Evolutionary conservation across 177 flowering plant genomes (phyloP).

Genomic region (Vitis hybrid): DNA sequence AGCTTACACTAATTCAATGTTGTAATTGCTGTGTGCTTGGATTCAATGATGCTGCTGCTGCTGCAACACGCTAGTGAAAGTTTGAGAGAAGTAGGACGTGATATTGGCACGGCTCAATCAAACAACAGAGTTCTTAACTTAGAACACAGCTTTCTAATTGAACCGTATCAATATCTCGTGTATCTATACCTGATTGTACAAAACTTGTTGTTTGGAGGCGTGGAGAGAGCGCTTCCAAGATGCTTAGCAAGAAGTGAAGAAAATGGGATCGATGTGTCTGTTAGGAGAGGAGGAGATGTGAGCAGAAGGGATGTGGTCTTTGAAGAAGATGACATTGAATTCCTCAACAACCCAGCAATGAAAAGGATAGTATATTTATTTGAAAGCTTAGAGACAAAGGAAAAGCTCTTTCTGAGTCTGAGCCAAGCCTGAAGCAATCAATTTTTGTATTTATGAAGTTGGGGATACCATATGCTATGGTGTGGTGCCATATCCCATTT

Average conservation of each 20-base stretch:
- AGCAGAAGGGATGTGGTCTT: too few relatives aligned
- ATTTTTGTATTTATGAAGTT: constrained; percentile 20
- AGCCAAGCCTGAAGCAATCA: constrained; percentile 19
- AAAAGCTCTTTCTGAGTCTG: constrained; percentile 5
- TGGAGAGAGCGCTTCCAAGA: neutral
- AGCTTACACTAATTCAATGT: too few relatives aligned
- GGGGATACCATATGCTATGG: constrained; percentile 3
- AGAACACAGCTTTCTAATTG: constrained; percentile 38
- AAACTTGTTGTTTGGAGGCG: neutral
- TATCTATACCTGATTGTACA: neutral
- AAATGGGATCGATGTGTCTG: constrained; percentile 15
- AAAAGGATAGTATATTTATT: constrained; percentile 22
- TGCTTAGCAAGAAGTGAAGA: neutral
- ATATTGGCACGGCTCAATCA: constrained; percentile 53
- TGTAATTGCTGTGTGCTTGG: too few relatives aligned
- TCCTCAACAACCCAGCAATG: constrained; percentile 30
- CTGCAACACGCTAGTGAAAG: too few relatives aligned
- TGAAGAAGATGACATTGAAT: constrained; percentile 23
- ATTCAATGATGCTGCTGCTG: too few relatives aligned
- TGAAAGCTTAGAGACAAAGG: constrained; percentile 16
- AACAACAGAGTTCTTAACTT: constrained; percentile 14
- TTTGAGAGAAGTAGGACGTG: constrained; percentile 12
- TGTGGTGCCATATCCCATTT: constrained; percentile 11
- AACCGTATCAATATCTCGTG: constrained; percentile 52
- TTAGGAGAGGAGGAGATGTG: too few relatives aligned